Conservation (phyloP, 2,329 filamentous ascomycete species). For the Colletotrichum sp. region DNA sequence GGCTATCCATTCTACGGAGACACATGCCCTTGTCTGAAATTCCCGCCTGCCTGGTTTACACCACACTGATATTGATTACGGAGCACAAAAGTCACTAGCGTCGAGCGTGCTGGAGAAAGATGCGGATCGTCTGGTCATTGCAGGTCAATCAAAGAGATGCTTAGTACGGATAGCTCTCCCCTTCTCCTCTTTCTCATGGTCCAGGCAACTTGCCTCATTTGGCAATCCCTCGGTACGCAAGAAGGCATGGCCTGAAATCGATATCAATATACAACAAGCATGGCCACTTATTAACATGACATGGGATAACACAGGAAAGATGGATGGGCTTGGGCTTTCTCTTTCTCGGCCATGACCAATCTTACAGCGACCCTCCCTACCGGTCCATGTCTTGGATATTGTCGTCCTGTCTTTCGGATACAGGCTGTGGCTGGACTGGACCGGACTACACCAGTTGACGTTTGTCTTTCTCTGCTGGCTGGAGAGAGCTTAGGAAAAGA, state of each 20-base stretch:
- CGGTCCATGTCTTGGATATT: background rate
- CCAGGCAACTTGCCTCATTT: constrained; percentile 4
- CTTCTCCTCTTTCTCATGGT: background rate
- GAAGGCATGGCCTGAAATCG: background rate
- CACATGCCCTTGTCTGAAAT: background rate
- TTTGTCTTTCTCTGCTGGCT: background rate
- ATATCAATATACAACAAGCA: constrained; percentile 13
- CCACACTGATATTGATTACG: background rate
- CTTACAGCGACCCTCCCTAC: background rate
- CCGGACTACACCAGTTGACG: background rate
- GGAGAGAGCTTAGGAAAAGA: background rate
- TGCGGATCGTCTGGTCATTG: constrained; percentile 5
- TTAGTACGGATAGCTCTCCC: background rate
- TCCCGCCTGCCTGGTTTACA: constrained; percentile 4
- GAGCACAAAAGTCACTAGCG: background rate
- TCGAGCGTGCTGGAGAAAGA: background rate
- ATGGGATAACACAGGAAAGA: background rate
- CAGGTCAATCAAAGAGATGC: background rate
- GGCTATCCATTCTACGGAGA: background rate
- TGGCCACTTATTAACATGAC: constrained; percentile 12
- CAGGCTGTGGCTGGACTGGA: background rate
- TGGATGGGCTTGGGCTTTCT: background rate
- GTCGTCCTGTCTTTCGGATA: background rate
- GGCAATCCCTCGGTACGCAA: background rate
- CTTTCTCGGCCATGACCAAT: background rate